A percentile compares a stretch with the other conserved stretches of the same genome.
Conservation (phyloP, 306 rosid genomes). For the Herpetospermum pedunculosum region DNA sequence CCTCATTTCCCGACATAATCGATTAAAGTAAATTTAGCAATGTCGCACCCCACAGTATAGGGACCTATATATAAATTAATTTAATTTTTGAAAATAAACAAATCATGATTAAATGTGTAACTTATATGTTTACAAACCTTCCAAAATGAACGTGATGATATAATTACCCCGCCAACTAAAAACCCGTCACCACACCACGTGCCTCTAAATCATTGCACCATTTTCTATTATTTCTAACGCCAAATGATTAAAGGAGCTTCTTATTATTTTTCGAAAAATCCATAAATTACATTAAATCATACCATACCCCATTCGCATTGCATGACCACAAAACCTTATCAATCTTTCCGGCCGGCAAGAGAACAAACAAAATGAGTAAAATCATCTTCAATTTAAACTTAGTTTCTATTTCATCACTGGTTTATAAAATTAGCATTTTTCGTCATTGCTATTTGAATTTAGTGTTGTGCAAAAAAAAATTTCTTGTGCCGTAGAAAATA, state of each 20-base stretch:
- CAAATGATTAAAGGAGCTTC: neutral
- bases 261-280: neutral
- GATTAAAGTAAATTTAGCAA: conserved; percentile 1
- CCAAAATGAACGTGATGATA: neutral
- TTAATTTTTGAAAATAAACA: neutral
- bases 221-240: neutral
- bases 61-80: neutral
- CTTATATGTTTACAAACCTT: neutral
- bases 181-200: neutral
- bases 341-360: neutral
- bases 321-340: neutral
- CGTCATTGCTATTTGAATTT: too few species aligned
- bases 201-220: neutral
- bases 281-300: neutral
- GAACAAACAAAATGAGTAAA: too few species aligned
- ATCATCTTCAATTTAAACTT: too few species aligned
- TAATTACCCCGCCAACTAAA: conserved; percentile 6
- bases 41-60: neutral
- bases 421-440: too few species aligned
- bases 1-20: neutral
- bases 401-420: too few species aligned
- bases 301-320: too few species aligned
- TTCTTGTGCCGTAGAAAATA: too few species aligned
- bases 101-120: neutral
- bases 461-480: too few species aligned